phyloP scores from a whole-genome alignment of 257 asterid genomes.

The Primulina huaijiensis region DNA sequence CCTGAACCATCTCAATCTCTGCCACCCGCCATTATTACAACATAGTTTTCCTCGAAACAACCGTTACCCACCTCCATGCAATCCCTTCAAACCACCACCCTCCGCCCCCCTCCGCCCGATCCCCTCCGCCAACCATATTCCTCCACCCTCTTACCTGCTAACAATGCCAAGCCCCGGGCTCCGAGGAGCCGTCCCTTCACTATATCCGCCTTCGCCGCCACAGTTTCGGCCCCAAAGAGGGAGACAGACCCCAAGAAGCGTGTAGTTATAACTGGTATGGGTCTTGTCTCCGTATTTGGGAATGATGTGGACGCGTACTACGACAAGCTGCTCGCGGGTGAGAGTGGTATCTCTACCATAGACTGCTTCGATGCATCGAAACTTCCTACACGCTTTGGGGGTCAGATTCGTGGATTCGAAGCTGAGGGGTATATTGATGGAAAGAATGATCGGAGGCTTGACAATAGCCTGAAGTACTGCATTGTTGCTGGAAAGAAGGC shows the following conservation, averaged over 20 bases:
- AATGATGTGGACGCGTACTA: conserved; percentile 53
- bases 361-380: conserved; percentile 60
- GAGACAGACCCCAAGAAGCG: conserved; percentile 65
- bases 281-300: conserved; percentile 57
- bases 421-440: conserved; percentile 56
- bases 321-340: conserved; percentile 51
- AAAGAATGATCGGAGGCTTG: conserved; percentile 54
- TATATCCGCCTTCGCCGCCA: conserved; percentile 37
- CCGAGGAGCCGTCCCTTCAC: conserved; percentile 27
- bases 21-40: conserved; percentile 10
- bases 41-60: conserved; percentile 29
- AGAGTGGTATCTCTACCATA: conserved; percentile 53
- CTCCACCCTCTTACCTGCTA: conserved; percentile 3
- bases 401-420: conserved; percentile 53
- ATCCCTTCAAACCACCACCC: conserved; percentile 37
- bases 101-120: conserved; percentile 41
- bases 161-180: conserved; percentile 31
- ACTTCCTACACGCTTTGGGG: conserved; percentile 57
- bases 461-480: conserved; percentile 55
- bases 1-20: too few species aligned
- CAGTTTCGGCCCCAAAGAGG: conserved; percentile 44
- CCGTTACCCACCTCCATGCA: conserved; percentile 35
- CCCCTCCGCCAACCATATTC: conserved; percentile 28
- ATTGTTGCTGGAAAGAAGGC: conserved; percentile 61
- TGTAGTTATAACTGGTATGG: conserved; percentile 60